phyloP scores from a whole-genome alignment of 352 stramenopile genomes.

The Saprolegnia diclina region DNA sequence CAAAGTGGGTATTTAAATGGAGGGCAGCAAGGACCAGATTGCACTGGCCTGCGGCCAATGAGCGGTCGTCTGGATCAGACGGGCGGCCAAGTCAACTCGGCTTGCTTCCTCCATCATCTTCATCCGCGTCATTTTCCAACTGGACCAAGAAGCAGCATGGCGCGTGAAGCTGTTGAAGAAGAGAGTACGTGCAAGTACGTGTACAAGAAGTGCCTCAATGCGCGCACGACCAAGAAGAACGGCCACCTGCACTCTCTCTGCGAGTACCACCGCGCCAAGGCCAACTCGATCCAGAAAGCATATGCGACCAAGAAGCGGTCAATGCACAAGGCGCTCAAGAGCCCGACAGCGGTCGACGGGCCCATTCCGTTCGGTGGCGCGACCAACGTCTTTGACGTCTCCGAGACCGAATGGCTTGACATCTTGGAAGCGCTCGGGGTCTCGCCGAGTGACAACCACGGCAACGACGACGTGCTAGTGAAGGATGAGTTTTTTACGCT shows the following conservation, averaged over 20 bases:
- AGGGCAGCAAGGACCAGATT: neutral
- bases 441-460: neutral
- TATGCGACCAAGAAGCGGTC: conserved; percentile 12
- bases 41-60: neutral
- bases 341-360: neutral
- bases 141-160: neutral
- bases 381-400: conserved; percentile 3
- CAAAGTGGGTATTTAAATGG: neutral
- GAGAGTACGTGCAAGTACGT: conserved; percentile 11
- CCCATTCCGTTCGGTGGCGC: neutral
- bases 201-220: conserved; percentile 14
- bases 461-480: neutral
- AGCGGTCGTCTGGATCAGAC: neutral
- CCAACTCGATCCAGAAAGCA: conserved; percentile 12
- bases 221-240: conserved; percentile 14
- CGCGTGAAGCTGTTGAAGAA: neutral
- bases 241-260: conserved; percentile 1
- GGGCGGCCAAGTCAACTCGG: no score
- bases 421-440: conserved; percentile 1
- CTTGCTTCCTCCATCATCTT: no score
- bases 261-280: conserved; percentile 8
- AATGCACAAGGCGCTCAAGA: neutral
- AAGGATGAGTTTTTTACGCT: conserved; percentile 3
- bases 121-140: neutral
- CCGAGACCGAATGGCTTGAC: conserved; percentile 4